Evolutionary conservation across 768 basidiomycete genomes (phyloP).

Genomic region (Lanmaoa rubissima): DNA sequence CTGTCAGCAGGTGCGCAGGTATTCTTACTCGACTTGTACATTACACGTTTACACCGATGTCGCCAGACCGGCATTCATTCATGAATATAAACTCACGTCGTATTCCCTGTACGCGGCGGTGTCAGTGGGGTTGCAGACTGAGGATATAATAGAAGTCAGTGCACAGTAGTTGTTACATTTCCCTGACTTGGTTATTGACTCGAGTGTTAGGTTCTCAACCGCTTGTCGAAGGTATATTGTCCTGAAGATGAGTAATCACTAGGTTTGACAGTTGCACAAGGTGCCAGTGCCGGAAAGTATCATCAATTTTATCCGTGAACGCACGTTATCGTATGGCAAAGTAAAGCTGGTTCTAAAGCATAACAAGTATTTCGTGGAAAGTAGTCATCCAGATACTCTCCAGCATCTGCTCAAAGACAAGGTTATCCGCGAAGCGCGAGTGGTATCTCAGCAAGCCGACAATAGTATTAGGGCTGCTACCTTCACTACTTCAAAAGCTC

Average conservation of each 20-base stretch:
- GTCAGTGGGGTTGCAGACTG: conserved; percentile 95
- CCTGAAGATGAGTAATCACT: conserved; percentile 1
- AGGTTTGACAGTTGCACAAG: conserved; percentile 36
- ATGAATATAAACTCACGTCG: conserved; percentile 98
- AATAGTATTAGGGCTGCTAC: conserved; percentile 74
- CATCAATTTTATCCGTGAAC: conserved; percentile 82
- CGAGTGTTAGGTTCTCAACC: conserved; percentile 63
- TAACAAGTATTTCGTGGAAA: conserved; percentile 97
- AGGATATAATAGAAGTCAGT: conserved; percentile 96
- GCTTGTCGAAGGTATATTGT: conserved; percentile 61
- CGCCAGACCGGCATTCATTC: conserved; percentile 89
- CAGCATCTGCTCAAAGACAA: conserved; percentile 85
- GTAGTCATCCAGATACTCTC: conserved; percentile 90
- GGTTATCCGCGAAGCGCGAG: conserved; percentile 80
- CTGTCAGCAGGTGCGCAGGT: conserved; percentile 87
- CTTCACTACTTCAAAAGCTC: conserved; percentile 80
- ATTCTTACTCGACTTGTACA: conserved; percentile 25
- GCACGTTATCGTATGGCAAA: conserved; percentile 96
- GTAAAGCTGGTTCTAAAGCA: conserved; percentile 97
- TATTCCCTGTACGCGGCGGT: conserved; percentile 99
- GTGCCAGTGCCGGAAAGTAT: conserved; percentile 92
- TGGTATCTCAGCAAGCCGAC: conserved; percentile 64
- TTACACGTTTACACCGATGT: conserved; percentile 18
- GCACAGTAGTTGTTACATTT: conserved; percentile 14
- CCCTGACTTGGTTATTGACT: conserved; percentile 34